Evolutionary conservation across 345 rosid species (phyloP), one percentile per base, ranked within the genome.

Genomic region (Dovyalis caffra): DNA sequence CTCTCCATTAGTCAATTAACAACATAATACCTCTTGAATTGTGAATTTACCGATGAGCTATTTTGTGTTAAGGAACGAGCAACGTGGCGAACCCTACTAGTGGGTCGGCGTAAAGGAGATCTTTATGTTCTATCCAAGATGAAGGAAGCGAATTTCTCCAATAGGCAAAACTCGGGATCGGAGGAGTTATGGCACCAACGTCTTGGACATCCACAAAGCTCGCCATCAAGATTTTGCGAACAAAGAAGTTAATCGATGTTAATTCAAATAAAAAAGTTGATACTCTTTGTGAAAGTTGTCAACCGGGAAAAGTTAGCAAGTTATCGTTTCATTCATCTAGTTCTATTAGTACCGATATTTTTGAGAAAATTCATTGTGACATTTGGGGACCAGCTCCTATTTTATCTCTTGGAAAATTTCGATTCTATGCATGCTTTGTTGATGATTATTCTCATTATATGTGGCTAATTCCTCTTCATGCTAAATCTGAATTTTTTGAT

Each of bases 271-370:
- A 8, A 70, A 49, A 38, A 56, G 1, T 31, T 32, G 21, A 71
- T 35, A 21, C 57, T 34, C 10, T 77, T 21, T 66, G 67, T 71
- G 80, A 77, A 56, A 71, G 80, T 57, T 77, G 61, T 72, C 72
- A 66, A 66, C 33, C 71, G 58, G 33, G 71, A 11, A 70, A 77
- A 20, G 25, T 70, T 8, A 38, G 12, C 43, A 38, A 38, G 43
- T 38, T 38, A 38, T 12, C 43, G 0, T 38, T 38, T 38, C 9
- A 77, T 53, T 69, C 38, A 18, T 69, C 15, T 43, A 1, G 43
- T 15, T 33, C 29, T 33, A 9, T 21, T 1, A 40, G 34, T 25
- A 21, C 23, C 58, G 40, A 11, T 25, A 34, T 35, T 58, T 67
- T 73, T n/a, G 31, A 71, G 3, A 66, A 60, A 15, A 21, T 71